A percentile compares a stretch with the other conserved stretches of the same genome.
These are phyloP conservation scores for Lathyrus aphaca DNA, from an alignment of 306 rosid genomes.

Conservation along the genomic window DNA sequence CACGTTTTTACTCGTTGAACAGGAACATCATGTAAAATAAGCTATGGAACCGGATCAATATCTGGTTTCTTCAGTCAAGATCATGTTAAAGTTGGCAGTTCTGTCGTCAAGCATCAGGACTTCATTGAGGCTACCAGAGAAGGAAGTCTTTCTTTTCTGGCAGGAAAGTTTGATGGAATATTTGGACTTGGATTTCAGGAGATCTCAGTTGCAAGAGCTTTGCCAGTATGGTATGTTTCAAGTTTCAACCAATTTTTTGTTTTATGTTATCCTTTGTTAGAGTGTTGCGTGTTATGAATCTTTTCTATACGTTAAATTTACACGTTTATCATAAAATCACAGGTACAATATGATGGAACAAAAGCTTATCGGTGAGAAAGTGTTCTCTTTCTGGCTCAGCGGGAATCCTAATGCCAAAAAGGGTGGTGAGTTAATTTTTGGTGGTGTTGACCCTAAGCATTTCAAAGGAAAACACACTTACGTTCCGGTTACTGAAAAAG, in stretches of 20 bases:
- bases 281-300: slow-evolving; percentile 21
- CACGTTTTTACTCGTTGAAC: slow-evolving; percentile 41
- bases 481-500: slow-evolving; percentile 74
- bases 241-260: slow-evolving; percentile 14
- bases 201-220: slow-evolving; percentile 66
- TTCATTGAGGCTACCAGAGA: slow-evolving; percentile 83
- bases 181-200: slow-evolving; percentile 90
- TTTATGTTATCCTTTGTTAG: slow-evolving; percentile 28
- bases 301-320: slow-evolving; percentile 26
- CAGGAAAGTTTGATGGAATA: slow-evolving; percentile 81
- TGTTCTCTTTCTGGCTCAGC: slow-evolving; percentile 89
- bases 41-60: slow-evolving; percentile 79
- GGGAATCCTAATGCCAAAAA: slow-evolving; percentile 59
- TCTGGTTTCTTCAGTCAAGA: slow-evolving; percentile 89
- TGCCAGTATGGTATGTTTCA: slow-evolving; percentile 74
- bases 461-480: slow-evolving; percentile 79
- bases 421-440: slow-evolving; percentile 84
- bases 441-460: slow-evolving; percentile 76
- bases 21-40: slow-evolving; percentile 78
- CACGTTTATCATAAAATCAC: slow-evolving; percentile 36
- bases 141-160: slow-evolving; percentile 66
- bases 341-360: slow-evolving; percentile 82
- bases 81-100: slow-evolving; percentile 65
- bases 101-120: slow-evolving; percentile 67
- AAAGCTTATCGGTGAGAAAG: slow-evolving; percentile 58